These are phyloP conservation scores for Kodamaea suecica DNA, from an alignment of 1,139 yeast species.

Conservation along the genomic window DNA sequence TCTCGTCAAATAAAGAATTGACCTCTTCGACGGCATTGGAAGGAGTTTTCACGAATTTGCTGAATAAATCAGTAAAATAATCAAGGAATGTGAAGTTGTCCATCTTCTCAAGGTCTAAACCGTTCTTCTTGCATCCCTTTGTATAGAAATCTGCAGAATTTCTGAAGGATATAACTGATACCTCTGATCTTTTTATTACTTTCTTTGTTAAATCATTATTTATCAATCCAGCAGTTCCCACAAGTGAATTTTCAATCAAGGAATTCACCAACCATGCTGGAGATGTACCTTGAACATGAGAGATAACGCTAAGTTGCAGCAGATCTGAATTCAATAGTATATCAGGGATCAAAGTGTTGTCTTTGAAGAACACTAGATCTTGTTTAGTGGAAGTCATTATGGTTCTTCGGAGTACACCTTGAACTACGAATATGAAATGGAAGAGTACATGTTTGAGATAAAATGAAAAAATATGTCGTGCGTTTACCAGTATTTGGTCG, in stretches of 20 bases:
- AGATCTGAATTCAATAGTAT: conserved; percentile 18
- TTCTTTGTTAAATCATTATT: conserved; percentile 31
- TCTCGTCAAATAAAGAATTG: conserved; percentile 20
- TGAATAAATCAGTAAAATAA: conserved; percentile 41
- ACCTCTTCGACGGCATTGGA: conserved; percentile 16
- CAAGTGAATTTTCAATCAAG: conserved; percentile 42
- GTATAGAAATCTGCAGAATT: conserved; percentile 36
- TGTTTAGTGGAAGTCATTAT: conserved; percentile 33
- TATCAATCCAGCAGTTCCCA: conserved; percentile 39
- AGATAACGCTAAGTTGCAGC: conserved; percentile 41
- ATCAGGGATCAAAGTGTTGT: conserved; percentile 45
- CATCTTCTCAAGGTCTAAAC: conserved; percentile 32
- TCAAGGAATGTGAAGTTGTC: conserved; percentile 43
- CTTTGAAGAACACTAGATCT: conserved; percentile 55
- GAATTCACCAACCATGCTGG: conserved; percentile 64
- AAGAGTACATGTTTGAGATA: no score
- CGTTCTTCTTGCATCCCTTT: conserved; percentile 43
- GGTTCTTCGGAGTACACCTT: no score
- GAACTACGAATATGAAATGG: no score
- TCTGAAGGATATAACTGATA: conserved; percentile 42
- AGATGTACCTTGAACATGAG: conserved; percentile 60
- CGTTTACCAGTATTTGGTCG: no score
- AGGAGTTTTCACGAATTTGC: conserved; percentile 26
- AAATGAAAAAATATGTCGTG: no score
- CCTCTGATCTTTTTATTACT: conserved; percentile 25